Base-by-base conservation (phyloP, 176 grass and related monocot genomes). In the Puccinellia tenuiflora region DNA sequence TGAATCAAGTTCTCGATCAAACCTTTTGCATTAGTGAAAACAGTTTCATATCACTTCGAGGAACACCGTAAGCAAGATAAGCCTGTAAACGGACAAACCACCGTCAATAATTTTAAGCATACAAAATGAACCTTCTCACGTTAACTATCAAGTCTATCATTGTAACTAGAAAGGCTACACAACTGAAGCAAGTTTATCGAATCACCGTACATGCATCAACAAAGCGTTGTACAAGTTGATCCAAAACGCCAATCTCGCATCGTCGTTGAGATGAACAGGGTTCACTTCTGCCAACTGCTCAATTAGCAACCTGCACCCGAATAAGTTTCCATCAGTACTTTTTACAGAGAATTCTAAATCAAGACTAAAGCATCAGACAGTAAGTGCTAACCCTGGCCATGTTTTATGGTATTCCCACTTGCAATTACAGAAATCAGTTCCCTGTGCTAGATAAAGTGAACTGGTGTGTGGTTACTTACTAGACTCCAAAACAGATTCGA, bases 21-120 rank as follows among this genome's bases (percentile, higher is more conserved):
- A 94, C 95, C 95, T 98, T 98, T 56, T 98, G 95, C 95, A 94
- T 98, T 18, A 98, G 59, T 5, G 90, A 98, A 78, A 94, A 94
- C 31, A 94, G 51, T 85, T 98, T 98, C 79, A 94, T 91, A 40
- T 98, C 92, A 52, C 85, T 94, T 42, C 95, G 73, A 10, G 95
- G 95, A 73, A 98, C 95, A 29, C 95, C 95, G 63, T 98, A 94
- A n/a, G 95, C 95, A 86, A 98, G 92, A 90, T 95, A 98, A 78
- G 96, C 92, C 92, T 95, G 81, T 47, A 85, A 76, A 73, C 2
- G 2, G 2, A 76, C 21, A 59, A 78, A 52, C 7, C 8, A 39
- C 21, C 16, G 20, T 68, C 22, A 61, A 3, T 21, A 57, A 0
- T 37, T 21, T 53, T 66, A 10, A 25, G 15, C 37, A 37, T 55